These are phyloP conservation scores for Chlorella sorokiniana DNA, from an alignment of 139 green algal species.

Conservation along the genomic window DNA sequence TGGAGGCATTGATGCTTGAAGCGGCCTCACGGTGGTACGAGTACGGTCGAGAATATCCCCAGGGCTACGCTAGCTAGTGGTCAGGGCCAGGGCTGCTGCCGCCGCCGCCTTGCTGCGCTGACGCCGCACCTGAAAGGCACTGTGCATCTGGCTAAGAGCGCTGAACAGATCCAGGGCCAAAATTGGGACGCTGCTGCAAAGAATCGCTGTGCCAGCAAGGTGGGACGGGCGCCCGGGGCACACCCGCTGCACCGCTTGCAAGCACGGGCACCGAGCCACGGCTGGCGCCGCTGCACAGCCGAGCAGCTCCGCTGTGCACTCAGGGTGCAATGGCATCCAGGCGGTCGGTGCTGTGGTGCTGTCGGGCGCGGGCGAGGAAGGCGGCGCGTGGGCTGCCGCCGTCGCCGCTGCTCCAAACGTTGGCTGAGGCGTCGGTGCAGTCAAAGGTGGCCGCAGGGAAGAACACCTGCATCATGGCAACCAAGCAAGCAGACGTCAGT, in stretches of 20 bases:
- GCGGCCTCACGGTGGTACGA: too few species aligned
- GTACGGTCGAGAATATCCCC: too few species aligned
- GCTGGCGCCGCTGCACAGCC: too few species aligned
- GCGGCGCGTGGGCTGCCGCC: too few species aligned
- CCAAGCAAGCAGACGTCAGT: not conserved
- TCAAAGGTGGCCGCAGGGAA: not conserved
- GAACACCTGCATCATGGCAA: constrained; percentile 4
- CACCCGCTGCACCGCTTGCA: too few species aligned
- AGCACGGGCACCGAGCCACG: too few species aligned
- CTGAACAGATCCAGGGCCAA: too few species aligned
- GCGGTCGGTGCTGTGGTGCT: constrained; percentile 18
- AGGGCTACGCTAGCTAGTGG: too few species aligned
- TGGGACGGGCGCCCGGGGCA: too few species aligned
- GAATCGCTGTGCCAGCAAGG: too few species aligned
- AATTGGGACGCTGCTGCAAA: not conserved
- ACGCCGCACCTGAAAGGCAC: not conserved
- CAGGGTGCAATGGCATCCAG: constrained; percentile 26
- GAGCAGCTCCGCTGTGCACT: not conserved
- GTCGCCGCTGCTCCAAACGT: not conserved
- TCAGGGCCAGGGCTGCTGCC: too few species aligned
- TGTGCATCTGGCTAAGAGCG: not conserved
- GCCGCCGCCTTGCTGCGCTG: not conserved
- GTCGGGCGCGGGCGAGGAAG: not conserved
- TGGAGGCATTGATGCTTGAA: too few species aligned
- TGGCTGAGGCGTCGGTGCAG: constrained; percentile 29